Conservation (phyloP, 306 rosid species). For the Vicia sativa region DNA sequence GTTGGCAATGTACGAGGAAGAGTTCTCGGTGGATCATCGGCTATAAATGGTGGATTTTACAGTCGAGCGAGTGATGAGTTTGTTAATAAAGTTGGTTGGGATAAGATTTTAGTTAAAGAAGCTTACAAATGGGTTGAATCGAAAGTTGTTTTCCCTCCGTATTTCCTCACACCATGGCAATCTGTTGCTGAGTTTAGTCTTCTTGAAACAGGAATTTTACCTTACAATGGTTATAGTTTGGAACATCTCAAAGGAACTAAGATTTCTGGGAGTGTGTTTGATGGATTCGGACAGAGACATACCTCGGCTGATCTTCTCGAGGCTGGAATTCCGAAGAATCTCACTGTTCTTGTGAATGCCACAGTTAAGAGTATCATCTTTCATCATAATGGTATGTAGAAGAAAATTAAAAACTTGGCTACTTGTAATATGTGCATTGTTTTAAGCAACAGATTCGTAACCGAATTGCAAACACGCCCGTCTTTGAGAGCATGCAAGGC, state of each 20-base stretch:
- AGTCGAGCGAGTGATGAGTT: constrained; percentile 77
- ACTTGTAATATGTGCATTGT: neutral
- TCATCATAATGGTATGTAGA: constrained; percentile 48
- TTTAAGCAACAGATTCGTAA: neutral
- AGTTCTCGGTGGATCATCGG: constrained; percentile 82
- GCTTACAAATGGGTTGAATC: constrained; percentile 82
- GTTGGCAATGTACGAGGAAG: constrained; percentile 67
- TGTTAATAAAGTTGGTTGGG: constrained; percentile 60
- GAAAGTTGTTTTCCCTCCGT: constrained; percentile 58
- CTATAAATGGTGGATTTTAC: constrained; percentile 73
- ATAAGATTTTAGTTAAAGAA: constrained; percentile 51
- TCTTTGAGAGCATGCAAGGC: too few species aligned
- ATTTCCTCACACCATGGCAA: constrained; percentile 62
- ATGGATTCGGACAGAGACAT: constrained; percentile 61
- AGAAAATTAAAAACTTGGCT: neutral
- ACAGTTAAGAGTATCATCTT: constrained; percentile 70
- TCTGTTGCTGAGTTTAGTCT: constrained; percentile 70
- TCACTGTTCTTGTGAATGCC: constrained; percentile 68
- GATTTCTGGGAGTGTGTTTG: constrained; percentile 69
- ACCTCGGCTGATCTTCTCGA: constrained; percentile 68
- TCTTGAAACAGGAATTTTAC: constrained; percentile 73
- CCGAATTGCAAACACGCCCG: too few species aligned
- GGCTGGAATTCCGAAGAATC: constrained; percentile 55
- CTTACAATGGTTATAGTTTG: constrained; percentile 71
- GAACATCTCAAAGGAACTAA: constrained; percentile 76